Percentiles rank a stretch among this genome's conserved stretches.
These are phyloP conservation scores for Zymoseptoria ardabiliae DNA, from an alignment of 2,329 filamentous ascomycete species.

Conservation along the genomic window DNA sequence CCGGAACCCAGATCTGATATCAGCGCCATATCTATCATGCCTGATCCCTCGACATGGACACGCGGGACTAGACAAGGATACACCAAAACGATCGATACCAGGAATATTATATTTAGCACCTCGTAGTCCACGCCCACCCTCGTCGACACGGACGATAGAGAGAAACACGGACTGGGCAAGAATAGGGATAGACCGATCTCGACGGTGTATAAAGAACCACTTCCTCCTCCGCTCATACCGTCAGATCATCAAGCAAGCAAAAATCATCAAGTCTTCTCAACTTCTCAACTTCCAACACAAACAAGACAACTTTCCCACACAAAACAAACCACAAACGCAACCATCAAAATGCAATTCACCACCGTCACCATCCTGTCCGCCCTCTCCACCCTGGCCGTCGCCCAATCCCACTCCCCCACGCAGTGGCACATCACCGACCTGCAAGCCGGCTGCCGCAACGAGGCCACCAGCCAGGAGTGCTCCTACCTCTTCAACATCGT, in stretches of 20 bases:
- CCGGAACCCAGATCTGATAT: too few relatives aligned
- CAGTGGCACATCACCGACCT: background rate
- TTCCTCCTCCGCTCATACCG: background rate
- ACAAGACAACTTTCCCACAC: background rate
- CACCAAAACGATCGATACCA: too few relatives aligned
- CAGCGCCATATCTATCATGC: too few relatives aligned
- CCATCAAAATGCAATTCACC: background rate
- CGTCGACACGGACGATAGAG: background rate
- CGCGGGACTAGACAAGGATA: too few relatives aligned
- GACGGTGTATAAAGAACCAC: background rate
- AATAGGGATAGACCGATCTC: background rate
- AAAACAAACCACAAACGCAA: background rate
- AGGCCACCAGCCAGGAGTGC: background rate
- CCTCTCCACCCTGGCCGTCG: background rate
- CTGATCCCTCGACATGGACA: too few relatives aligned
- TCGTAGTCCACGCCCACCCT: background rate
- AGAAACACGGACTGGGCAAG: background rate
- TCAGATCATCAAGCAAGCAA: background rate
- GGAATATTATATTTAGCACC: too few relatives aligned
- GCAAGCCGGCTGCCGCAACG: background rate
- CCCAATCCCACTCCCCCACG: background rate
- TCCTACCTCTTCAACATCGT: background rate
- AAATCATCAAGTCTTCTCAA: background rate
- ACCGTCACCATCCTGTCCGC: background rate
- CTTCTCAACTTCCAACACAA: background rate